Conservation (phyloP, 2,329 filamentous ascomycete genomes). For the Xylariaceae sp. region DNA sequence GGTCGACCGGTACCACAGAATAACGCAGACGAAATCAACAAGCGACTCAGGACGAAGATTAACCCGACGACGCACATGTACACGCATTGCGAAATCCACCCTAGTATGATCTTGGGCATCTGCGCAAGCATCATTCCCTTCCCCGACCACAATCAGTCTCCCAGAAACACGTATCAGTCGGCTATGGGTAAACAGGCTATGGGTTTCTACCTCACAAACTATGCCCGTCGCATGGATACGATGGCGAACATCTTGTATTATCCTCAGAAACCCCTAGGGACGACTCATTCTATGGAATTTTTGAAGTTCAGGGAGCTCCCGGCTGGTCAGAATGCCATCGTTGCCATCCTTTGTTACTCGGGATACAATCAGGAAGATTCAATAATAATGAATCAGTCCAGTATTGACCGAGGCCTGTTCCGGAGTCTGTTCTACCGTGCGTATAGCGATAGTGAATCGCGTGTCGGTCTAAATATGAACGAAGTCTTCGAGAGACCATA, state of each 20-base stretch:
- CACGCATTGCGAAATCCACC: slow-evolving; percentile 99
- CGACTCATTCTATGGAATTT: slow-evolving; percentile 97
- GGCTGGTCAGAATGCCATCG: slow-evolving; percentile 96
- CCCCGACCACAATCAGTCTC: slow-evolving; percentile 98
- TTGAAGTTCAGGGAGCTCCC: slow-evolving; percentile 97
- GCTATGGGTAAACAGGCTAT: slow-evolving; percentile 99
- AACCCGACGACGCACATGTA: slow-evolving; percentile 89
- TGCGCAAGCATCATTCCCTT: slow-evolving; percentile 99
- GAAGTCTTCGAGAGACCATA: slow-evolving; percentile 96
- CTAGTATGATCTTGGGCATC: slow-evolving; percentile 97
- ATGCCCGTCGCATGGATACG: slow-evolving; percentile 95
- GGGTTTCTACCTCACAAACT: slow-evolving; percentile 98
- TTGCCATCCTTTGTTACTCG: slow-evolving; percentile 95
- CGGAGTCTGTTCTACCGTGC: slow-evolving; percentile 96
- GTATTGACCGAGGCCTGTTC: slow-evolving; percentile 96
- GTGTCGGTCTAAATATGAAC: slow-evolving; percentile 88
- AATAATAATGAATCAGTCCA: slow-evolving; percentile 99
- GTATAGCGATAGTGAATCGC: slow-evolving; percentile 96
- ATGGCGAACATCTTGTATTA: slow-evolving; percentile 99
- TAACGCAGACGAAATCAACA: slow-evolving; percentile 70
- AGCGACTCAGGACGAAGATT: slow-evolving; percentile 83
- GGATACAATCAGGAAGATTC: slow-evolving; percentile 99
- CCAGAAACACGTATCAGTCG: slow-evolving; percentile 98
- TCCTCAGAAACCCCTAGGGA: slow-evolving; percentile 94
- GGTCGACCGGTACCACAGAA: slow-evolving; percentile 67